Conservation (phyloP, 805 yeast genomes). For the Saccharomycopsis capsularis region DNA sequence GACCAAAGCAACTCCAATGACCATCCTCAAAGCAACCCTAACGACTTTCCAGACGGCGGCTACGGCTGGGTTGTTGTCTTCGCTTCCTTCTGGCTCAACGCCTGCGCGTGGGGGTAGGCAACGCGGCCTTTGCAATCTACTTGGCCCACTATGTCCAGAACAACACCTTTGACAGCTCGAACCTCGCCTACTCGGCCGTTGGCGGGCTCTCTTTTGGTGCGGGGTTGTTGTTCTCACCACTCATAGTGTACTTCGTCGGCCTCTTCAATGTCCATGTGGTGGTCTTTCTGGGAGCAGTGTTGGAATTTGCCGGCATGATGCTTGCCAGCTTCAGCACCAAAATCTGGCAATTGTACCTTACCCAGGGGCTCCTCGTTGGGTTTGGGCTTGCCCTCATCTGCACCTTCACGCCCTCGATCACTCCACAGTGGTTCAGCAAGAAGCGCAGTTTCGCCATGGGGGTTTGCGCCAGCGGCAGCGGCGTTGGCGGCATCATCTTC, state of each 20-base stretch:
- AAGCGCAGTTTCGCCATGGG: slow-evolving; percentile 37
- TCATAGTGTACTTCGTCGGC: slow-evolving; percentile 41
- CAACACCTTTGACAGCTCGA: slow-evolving; percentile 39
- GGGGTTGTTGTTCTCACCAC: slow-evolving; percentile 43
- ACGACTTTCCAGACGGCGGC: slow-evolving; percentile 39
- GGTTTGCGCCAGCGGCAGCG: slow-evolving; percentile 34
- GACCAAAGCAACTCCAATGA: too few relatives aligned
- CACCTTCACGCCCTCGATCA: slow-evolving; percentile 38
- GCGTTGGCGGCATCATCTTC: slow-evolving; percentile 39
- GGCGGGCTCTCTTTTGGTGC: slow-evolving; percentile 54
- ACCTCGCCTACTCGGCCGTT: slow-evolving; percentile 45
- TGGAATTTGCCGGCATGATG: slow-evolving; percentile 43
- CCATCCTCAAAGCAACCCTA: too few relatives aligned
- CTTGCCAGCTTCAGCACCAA: slow-evolving; percentile 45
- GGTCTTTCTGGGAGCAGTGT: slow-evolving; percentile 36
- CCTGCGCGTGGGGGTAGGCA: slow-evolving; percentile 48
- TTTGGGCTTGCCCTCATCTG: slow-evolving; percentile 44
- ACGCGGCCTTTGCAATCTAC: slow-evolving; percentile 46
- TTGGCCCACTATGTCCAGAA: slow-evolving; percentile 41
- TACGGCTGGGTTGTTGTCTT: slow-evolving; percentile 45
- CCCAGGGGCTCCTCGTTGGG: slow-evolving; percentile 50
- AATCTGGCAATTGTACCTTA: slow-evolving; percentile 47
- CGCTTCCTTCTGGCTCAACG: slow-evolving; percentile 35
- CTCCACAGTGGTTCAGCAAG: slow-evolving; percentile 53
- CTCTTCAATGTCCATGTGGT: slow-evolving; percentile 35